Base-by-base conservation (phyloP, 495 filamentous ascomycete genomes). In the Trichoderma asperelloides region DNA sequence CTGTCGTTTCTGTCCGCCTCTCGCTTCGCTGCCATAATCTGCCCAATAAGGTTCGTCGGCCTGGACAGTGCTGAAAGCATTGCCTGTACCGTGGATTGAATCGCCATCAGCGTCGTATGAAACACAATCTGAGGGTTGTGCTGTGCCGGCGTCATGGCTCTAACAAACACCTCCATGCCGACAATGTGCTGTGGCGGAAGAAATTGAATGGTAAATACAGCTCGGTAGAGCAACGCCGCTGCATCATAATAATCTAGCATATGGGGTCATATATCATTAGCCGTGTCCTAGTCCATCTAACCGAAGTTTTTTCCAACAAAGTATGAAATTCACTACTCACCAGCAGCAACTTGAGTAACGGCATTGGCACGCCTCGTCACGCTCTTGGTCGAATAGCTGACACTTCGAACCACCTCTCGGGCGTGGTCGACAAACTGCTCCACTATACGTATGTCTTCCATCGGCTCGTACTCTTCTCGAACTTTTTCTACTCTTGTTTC, bases 371-470 rank as follows among this genome's bases (percentile, higher is more conserved):
- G 80, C 33, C 95, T 86, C 47, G 93, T 88, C 65, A 95, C 84
- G 67, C 86, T 91, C 71, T 88, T 89, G 2, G 90, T 93, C 68
- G 91, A 88, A 70, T 86, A 87, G 71, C 94, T 91, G 69, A 96
- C 85, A 69, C 88, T 87, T 47, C 91, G 87, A 65, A 97, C 88
- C 73, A 91, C 91, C 62, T 97, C 93, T 68, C 92, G 85, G 2
- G 95, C 94, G 72, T 96, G 89, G 60, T 87, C 86, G 62, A 97
- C 86, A 75, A 98, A 98, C 71, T 93, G 87, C 71, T 97, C 95
- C 6, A 97, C 93, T 74, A 97, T 93, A n/a, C 86, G 84, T 63
- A 93, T 87, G 67, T 96, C 92, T 68, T 92, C 87, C 9, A 97
- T 78, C 0, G 96, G 92, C 37, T 89, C 85, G 71, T 89, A 89